Percentiles rank a stretch among this genome's conserved stretches.
Conservation (phyloP, 441 rosid genomes). For the Croton setiger region DNA sequence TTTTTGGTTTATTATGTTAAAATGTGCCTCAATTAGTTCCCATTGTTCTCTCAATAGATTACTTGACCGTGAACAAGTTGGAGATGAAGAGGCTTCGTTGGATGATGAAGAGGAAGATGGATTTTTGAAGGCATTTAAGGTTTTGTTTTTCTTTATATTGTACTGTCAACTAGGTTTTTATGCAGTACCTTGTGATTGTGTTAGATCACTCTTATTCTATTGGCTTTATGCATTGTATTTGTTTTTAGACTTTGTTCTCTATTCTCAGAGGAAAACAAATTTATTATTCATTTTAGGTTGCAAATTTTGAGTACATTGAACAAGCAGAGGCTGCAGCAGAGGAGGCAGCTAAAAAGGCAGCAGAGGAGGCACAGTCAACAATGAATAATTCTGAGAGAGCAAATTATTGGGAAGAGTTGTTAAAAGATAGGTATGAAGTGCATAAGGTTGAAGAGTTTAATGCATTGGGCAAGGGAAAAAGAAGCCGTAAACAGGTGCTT, state of each 20-base stretch:
- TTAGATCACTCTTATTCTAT: not conserved
- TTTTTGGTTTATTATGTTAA: not conserved
- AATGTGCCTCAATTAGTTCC: not conserved
- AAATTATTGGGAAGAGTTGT: slow-evolving; percentile 91
- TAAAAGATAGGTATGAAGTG: slow-evolving; percentile 73
- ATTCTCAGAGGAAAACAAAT: slow-evolving; percentile 8
- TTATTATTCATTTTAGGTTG: slow-evolving; percentile 57
- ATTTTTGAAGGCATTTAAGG: slow-evolving; percentile 97
- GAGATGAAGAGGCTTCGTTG: slow-evolving; percentile 68
- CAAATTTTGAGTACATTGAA: slow-evolving; percentile 92
- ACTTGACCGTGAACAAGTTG: slow-evolving; percentile 85
- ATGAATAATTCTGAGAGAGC: slow-evolving; percentile 58
- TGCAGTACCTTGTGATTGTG: slow-evolving; percentile 5
- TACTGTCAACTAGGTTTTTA: slow-evolving; percentile 1
- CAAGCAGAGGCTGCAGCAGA: slow-evolving; percentile 74
- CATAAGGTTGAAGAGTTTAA: slow-evolving; percentile 80
- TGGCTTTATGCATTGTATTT: not conserved
- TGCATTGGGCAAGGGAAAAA: slow-evolving; percentile 86
- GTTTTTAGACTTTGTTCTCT: slow-evolving; percentile 14
- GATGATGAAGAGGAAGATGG: slow-evolving; percentile 95
- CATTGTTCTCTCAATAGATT: slow-evolving; percentile 41
- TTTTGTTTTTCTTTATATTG: slow-evolving; percentile 19
- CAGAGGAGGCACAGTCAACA: slow-evolving; percentile 53
- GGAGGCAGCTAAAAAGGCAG: slow-evolving; percentile 58
- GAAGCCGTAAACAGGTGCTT: slow-evolving; percentile 94